A percentile compares a stretch with the other conserved stretches of the same genome.
These are phyloP conservation scores for Glaciozyma antarctica DNA, from an alignment of 768 basidiomycete genomes.

Conservation along the genomic window DNA sequence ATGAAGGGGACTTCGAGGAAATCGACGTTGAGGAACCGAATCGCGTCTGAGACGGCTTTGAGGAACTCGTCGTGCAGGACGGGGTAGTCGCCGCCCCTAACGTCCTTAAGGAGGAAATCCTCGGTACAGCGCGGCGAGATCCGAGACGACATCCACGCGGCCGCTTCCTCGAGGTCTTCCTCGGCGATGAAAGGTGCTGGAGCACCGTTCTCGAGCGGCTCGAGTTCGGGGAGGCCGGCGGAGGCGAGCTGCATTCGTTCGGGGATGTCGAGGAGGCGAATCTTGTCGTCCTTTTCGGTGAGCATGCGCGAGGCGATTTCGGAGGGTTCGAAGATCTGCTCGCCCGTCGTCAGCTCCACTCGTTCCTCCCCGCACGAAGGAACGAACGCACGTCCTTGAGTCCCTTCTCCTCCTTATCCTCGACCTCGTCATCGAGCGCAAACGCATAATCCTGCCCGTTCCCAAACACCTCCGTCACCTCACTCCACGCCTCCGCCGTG, in stretches of 20 bases:
- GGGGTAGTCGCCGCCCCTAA: slow-evolving; percentile 50
- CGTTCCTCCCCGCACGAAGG: neutral
- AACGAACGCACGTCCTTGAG: slow-evolving; percentile 63
- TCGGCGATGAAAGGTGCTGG: slow-evolving; percentile 51
- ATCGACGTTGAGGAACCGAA: slow-evolving; percentile 74
- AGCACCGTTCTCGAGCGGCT: slow-evolving; percentile 37
- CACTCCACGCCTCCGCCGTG: slow-evolving; percentile 61
- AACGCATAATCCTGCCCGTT: slow-evolving; percentile 94
- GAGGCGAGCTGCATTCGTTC: slow-evolving; percentile 66
- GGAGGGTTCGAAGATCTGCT: slow-evolving; percentile 91
- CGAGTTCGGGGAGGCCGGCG: slow-evolving; percentile 61
- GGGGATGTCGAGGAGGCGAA: slow-evolving; percentile 79
- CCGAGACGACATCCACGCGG: slow-evolving; percentile 63
- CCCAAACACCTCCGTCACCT: slow-evolving; percentile 92
- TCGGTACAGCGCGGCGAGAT: slow-evolving; percentile 64
- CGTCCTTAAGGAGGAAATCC: slow-evolving; percentile 54
- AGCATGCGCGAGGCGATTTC: slow-evolving; percentile 82
- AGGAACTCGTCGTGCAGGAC: slow-evolving; percentile 46
- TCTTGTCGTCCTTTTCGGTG: slow-evolving; percentile 86
- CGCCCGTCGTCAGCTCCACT: slow-evolving; percentile 8
- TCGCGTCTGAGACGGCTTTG: slow-evolving; percentile 63
- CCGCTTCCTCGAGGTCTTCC: slow-evolving; percentile 66
- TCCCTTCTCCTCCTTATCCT: slow-evolving; percentile 58
- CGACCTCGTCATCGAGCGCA: slow-evolving; percentile 71
- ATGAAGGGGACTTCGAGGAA: slow-evolving; percentile 92